Conservation (phyloP, 768 basidiomycete species). For the Phanerochaete carnosa region DNA sequence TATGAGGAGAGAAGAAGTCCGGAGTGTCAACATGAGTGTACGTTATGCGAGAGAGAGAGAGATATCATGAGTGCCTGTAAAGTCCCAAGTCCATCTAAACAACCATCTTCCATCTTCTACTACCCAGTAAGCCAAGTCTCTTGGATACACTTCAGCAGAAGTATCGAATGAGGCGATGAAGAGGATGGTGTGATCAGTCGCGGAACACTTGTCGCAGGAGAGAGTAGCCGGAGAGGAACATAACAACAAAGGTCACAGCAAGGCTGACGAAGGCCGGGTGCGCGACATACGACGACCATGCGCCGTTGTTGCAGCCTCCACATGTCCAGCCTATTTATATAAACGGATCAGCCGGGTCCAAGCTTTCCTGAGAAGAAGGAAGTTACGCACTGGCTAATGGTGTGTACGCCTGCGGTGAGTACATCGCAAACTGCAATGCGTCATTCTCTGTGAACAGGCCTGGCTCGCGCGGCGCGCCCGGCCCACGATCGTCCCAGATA, state of each 20-base stretch:
- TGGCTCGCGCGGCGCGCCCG: slow-evolving; percentile 49
- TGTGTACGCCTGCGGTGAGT: slow-evolving; percentile 73
- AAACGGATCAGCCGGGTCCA: neutral
- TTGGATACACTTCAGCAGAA: neutral
- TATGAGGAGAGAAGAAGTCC: neutral
- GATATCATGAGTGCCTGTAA: slow-evolving; percentile 2
- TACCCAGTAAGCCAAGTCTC: neutral
- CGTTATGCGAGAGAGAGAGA: slow-evolving; percentile 4
- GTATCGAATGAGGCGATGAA: too few species aligned
- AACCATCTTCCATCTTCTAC: neutral
- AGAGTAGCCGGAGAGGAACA: slow-evolving; percentile 64
- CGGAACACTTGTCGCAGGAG: slow-evolving; percentile 41
- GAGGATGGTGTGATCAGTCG: slow-evolving; percentile 4
- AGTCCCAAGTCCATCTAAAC: slow-evolving; percentile 7
- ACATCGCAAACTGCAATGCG: slow-evolving; percentile 77
- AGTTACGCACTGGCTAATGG: slow-evolving; percentile 48
- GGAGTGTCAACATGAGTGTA: slow-evolving; percentile 1
- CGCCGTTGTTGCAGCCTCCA: slow-evolving; percentile 42
- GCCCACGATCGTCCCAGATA: slow-evolving; percentile 81
- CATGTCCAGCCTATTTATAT: slow-evolving; percentile 51
- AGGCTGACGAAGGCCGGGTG: slow-evolving; percentile 58
- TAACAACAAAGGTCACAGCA: slow-evolving; percentile 53
- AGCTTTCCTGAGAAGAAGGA: neutral
- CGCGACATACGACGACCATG: slow-evolving; percentile 29
- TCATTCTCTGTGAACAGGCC: slow-evolving; percentile 71